Evolutionary conservation across 345 rosid species (phyloP).

Genomic region (Eucalyptus urophylla): DNA sequence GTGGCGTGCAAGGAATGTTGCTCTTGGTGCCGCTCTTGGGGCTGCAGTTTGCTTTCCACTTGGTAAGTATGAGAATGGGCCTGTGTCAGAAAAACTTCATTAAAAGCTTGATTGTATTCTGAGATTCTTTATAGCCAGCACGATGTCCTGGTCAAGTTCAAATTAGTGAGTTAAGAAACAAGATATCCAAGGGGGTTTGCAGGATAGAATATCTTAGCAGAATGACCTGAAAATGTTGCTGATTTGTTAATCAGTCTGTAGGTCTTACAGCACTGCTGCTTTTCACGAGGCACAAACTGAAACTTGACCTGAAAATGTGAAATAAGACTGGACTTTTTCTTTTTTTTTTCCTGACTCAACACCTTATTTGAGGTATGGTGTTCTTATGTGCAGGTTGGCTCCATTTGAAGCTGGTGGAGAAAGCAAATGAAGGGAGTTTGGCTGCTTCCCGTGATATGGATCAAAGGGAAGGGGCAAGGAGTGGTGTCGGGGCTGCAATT

Average conservation of each 20-base stretch:
- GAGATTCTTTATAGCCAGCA: neutral
- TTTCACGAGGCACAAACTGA: neutral
- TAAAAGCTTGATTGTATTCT: neutral
- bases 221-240: neutral
- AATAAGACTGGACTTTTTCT: neutral
- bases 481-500: constrained; percentile 75
- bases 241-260: neutral
- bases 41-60: constrained; percentile 72
- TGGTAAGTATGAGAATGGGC: constrained; percentile 21
- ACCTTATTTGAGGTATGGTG: neutral
- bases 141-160: neutral
- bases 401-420: constrained; percentile 76
- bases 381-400: constrained; percentile 49
- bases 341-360: neutral
- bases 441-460: neutral
- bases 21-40: constrained; percentile 71
- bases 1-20: constrained; percentile 81
- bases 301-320: neutral
- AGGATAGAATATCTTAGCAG: neutral
- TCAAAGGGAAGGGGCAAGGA: constrained; percentile 19
- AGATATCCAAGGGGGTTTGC: neutral
- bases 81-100: neutral
- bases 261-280: neutral
- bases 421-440: constrained; percentile 57
- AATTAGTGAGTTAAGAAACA: neutral